Conservation (phyloP, 306 rosid genomes). For the Prunus kanzakura region DNA sequence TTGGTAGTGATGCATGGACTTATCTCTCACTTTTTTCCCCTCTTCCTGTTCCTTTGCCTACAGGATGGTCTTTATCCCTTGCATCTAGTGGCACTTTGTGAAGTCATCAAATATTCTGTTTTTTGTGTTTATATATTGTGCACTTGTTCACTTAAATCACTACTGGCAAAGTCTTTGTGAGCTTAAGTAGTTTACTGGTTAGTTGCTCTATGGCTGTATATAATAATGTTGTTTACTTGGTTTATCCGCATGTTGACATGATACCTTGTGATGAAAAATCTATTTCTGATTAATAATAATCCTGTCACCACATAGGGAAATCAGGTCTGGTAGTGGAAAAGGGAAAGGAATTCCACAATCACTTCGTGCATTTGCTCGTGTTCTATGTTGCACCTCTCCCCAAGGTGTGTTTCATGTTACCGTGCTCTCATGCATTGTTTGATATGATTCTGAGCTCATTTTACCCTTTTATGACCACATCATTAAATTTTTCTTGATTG, state of each 20-base stretch:
- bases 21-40: background rate
- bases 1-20: constrained; percentile 25
- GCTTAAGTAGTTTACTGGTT: background rate
- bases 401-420: constrained; percentile 34
- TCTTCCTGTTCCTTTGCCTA: background rate
- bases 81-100: background rate
- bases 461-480: background rate
- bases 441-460: background rate
- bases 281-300: background rate
- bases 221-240: background rate
- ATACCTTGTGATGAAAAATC: constrained; percentile 3
- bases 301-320: constrained; percentile 51
- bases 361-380: constrained; percentile 73
- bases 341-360: constrained; percentile 82
- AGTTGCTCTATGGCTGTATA: background rate
- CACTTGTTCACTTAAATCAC: background rate
- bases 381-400: constrained; percentile 48
- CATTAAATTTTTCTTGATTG: constrained; percentile 19
- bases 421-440: background rate
- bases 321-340: constrained; percentile 46
- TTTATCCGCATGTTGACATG: background rate
- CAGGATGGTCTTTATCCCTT: background rate
- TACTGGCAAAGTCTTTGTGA: background rate
- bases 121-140: background rate
- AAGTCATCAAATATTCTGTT: background rate